phyloP scores from a whole-genome alignment of 2,329 filamentous ascomycete species.

The Trichoderma gracile region DNA sequence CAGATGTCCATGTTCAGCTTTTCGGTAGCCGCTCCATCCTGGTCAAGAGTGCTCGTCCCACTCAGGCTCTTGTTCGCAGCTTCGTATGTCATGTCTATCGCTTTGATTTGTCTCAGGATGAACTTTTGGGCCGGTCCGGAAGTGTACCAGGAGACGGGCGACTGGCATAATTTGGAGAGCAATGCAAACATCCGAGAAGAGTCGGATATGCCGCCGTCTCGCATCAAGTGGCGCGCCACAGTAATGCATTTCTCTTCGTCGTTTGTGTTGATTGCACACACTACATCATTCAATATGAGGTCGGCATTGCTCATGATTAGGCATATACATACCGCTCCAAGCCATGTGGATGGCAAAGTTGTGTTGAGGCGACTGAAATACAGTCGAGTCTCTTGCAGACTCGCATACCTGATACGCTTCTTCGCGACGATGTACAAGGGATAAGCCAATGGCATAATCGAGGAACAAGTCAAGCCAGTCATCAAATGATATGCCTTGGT shows the following conservation, averaged over 20 bases:
- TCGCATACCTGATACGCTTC: slow-evolving; percentile 81
- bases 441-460: slow-evolving; percentile 78
- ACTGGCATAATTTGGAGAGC: slow-evolving; percentile 73
- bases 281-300: slow-evolving; percentile 42
- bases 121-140: slow-evolving; percentile 86
- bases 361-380: slow-evolving; percentile 72
- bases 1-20: slow-evolving; percentile 66
- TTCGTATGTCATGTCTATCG: slow-evolving; percentile 68
- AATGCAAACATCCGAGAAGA: slow-evolving; percentile 80
- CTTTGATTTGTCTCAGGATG: slow-evolving; percentile 86
- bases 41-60: slow-evolving; percentile 32
- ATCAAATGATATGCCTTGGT: slow-evolving; percentile 77
- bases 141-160: slow-evolving; percentile 73
- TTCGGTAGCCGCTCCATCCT: background rate
- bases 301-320: background rate
- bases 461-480: slow-evolving; percentile 90
- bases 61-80: slow-evolving; percentile 37
- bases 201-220: slow-evolving; percentile 77
- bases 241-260: slow-evolving; percentile 75
- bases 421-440: slow-evolving; percentile 64
- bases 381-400: slow-evolving; percentile 74
- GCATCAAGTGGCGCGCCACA: slow-evolving; percentile 80
- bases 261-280: slow-evolving; percentile 77
- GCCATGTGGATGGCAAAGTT: slow-evolving; percentile 74
- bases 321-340: slow-evolving; percentile 63